phyloP scores from a whole-genome alignment of 495 filamentous ascomycete genomes.

The Penicillium longicatenatum region DNA sequence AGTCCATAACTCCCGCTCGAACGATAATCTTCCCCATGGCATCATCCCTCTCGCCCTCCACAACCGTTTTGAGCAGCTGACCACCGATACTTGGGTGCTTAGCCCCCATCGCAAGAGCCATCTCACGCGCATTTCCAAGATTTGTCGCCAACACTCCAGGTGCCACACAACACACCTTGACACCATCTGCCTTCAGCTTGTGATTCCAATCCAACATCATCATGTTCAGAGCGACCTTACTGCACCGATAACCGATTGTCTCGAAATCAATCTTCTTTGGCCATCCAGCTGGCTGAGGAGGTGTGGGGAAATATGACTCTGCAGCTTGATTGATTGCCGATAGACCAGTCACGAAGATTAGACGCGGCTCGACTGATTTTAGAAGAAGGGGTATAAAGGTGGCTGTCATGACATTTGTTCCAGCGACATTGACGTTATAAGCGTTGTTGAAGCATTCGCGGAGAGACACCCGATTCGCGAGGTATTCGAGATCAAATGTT shows the following conservation, averaged over 20 bases:
- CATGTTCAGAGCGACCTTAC: slow-evolving; percentile 41
- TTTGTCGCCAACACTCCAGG: slow-evolving; percentile 38
- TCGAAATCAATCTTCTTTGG: slow-evolving; percentile 43
- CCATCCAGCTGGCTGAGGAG: slow-evolving; percentile 40
- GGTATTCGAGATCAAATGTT: slow-evolving; percentile 30
- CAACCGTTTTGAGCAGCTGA: slow-evolving; percentile 31
- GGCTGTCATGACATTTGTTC: slow-evolving; percentile 46
- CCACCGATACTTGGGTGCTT: slow-evolving; percentile 38
- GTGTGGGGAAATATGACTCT: slow-evolving; percentile 21
- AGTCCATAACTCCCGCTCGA: slow-evolving; percentile 3
- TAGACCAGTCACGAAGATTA: slow-evolving; percentile 50
- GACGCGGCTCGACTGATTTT: slow-evolving; percentile 45
- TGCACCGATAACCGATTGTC: slow-evolving; percentile 34
- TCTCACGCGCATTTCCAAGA: slow-evolving; percentile 28
- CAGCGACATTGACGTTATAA: slow-evolving; percentile 52
- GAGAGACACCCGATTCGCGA: slow-evolving; percentile 32
- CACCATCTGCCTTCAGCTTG: slow-evolving; percentile 37
- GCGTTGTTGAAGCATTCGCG: slow-evolving; percentile 48
- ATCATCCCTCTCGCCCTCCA: slow-evolving; percentile 40
- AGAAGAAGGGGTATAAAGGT: slow-evolving; percentile 53
- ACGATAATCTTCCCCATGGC: slow-evolving; percentile 39
- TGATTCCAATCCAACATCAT: slow-evolving; percentile 35
- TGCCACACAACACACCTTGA: slow-evolving; percentile 37
- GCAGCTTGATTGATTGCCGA: slow-evolving; percentile 22
- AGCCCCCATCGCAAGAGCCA: slow-evolving; percentile 33